Percentiles rank a stretch among this genome's conserved stretches.
These are phyloP conservation scores for Verticillium klebahnii DNA, from an alignment of 2,329 filamentous ascomycete genomes.

Conservation along the genomic window DNA sequence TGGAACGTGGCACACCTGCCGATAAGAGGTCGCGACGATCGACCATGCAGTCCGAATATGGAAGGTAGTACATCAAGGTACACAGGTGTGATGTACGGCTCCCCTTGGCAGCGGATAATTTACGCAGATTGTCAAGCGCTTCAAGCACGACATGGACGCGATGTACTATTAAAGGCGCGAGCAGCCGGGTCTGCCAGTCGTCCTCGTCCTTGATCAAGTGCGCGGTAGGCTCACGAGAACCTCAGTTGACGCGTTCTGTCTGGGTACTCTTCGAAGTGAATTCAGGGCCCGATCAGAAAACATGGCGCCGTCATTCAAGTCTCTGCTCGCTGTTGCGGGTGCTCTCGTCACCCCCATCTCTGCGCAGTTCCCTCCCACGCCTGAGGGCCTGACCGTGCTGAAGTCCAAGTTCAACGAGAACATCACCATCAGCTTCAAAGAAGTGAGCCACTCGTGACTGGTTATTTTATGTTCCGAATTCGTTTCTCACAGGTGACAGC, in stretches of 20 bases:
- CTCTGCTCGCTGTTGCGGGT: not conserved
- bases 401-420: slow-evolving; percentile 51
- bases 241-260: not conserved
- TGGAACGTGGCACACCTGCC: not conserved
- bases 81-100: not conserved
- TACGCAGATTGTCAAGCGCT: not conserved
- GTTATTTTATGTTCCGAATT: not conserved
- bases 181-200: not conserved
- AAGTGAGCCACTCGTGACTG: slow-evolving; percentile 22
- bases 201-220: not conserved
- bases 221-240: not conserved
- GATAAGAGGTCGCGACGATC: not conserved
- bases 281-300: not conserved
- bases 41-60: not conserved
- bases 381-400: slow-evolving; percentile 35
- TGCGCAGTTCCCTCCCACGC: slow-evolving; percentile 17
- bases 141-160: not conserved
- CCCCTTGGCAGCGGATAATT: not conserved
- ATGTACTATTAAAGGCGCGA: not conserved
- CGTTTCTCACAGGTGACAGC: slow-evolving; percentile 26
- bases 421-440: slow-evolving; percentile 57
- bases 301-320: not conserved
- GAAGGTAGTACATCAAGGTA: not conserved
- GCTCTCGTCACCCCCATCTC: slow-evolving; percentile 21
- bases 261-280: not conserved